Base-by-base conservation (phyloP, 352 stramenopile species). In the Phytophthora colocasiae region DNA sequence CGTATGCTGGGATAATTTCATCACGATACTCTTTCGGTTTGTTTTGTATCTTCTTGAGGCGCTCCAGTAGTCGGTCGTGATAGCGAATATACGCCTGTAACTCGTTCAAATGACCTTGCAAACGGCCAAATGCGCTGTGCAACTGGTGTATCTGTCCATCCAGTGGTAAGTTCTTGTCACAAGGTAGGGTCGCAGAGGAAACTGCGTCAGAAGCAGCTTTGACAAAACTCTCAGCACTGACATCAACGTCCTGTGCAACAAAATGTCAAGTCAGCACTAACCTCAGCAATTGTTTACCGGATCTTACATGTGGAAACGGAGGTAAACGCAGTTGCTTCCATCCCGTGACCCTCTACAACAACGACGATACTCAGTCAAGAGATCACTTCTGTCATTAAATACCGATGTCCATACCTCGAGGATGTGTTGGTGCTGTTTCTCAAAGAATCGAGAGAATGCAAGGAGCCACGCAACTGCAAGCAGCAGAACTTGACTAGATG, bases 401-500 rank as follows among this genome's bases (percentile, higher is more conserved):
- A 36, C 6, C 12, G 14, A 12, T 4, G 36, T 26, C 19, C 45
- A 22, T 1, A 87, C 71, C 46, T 81, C 43, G 9, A 90, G 53
- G 62, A 91, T 88, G 14, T 55, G 53, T 0, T 46, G 45, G 6
- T 78, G 75, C 19, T 83, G 79, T 6, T 71, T 77, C 27, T 88
- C 73, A 45, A 88, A 84, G 29, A 90, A 84, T 3, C 41, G 47
- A 29, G 79, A 73, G 49, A 78, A 77, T 3, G 81, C 78, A 0
- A 90, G 29, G 1, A 89, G 48, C 83, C 79, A 92, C 47, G 73
- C 67, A 4, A 89, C 45, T 0, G 79, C 75, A 10, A 90, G 68
- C 45, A 89, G 44, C n/a, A 92, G 55, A 9, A 87, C 62, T 45
- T 75, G 56, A 44, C 77, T 79, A 1, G 69, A 65, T 11, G 71